Conservation (phyloP, 331 rosid species). For the Pyracantha coccinea region DNA sequence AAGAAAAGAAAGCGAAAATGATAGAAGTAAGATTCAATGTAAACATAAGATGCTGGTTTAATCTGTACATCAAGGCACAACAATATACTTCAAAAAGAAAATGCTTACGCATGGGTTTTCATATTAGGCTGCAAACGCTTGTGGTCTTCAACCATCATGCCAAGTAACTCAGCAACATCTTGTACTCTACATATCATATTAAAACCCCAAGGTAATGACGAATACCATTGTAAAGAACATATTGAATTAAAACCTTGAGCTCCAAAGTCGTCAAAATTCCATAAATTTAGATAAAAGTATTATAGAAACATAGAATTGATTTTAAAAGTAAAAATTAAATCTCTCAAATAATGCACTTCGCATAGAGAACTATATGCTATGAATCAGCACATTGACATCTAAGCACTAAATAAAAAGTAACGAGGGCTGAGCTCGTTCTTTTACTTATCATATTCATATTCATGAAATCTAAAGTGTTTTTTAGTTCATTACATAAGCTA, state of each 20-base stretch:
- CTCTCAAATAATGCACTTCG: background rate
- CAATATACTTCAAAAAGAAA: background rate
- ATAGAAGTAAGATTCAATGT: background rate
- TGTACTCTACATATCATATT: conserved; percentile 51
- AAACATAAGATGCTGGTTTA: background rate
- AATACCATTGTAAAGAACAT: background rate
- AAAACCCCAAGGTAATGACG: conserved; percentile 8
- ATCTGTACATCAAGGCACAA: background rate
- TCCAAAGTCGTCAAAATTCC: background rate
- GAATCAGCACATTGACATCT: background rate
- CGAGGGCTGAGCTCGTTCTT: background rate
- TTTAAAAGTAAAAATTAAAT: background rate
- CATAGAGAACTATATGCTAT: background rate
- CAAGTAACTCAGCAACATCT: conserved; percentile 96
- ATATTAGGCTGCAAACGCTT: conserved; percentile 88
- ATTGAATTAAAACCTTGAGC: background rate
- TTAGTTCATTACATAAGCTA: no score
- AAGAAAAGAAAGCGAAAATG: background rate
- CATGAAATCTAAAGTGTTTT: background rate
- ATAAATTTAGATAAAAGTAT: no score
- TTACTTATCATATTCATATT: background rate
- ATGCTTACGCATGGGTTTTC: conserved; percentile 81
- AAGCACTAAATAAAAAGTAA: background rate
- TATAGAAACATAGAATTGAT: background rate
- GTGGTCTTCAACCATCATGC: conserved; percentile 94